Evolutionary conservation across 768 basidiomycete species (phyloP).

Genomic region (Termitomyces sp.): DNA sequence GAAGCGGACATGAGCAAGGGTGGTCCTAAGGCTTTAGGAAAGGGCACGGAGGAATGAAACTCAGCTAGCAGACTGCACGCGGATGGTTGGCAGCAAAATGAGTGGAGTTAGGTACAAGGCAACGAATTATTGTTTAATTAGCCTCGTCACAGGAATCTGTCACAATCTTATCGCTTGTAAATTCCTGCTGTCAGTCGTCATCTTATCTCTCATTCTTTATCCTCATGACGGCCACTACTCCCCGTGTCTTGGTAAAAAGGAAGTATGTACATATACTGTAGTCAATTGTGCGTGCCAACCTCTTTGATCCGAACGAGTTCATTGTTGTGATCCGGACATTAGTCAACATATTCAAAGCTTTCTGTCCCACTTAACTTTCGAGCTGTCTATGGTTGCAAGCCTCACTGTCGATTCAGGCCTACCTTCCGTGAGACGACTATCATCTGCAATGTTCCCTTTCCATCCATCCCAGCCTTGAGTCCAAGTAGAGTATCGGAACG

Average conservation of each 20-base stretch:
- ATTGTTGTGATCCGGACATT: not conserved
- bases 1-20: conserved; percentile 10
- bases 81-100: not conserved
- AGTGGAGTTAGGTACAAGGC: conserved; percentile 2
- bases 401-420: not conserved
- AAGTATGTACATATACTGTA: too few species aligned
- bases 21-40: conserved; percentile 1
- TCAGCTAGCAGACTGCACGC: not conserved
- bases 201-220: not conserved
- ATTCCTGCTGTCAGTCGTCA: not conserved
- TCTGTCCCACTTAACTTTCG: not conserved
- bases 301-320: not conserved
- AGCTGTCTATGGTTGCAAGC: not conserved
- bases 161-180: not conserved
- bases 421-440: not conserved
- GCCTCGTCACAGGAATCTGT: conserved; percentile 5
- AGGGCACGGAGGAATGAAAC: not conserved
- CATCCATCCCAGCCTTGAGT: not conserved
- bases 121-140: not conserved
- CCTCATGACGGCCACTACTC: not conserved
- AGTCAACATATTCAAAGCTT: not conserved
- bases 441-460: not conserved
- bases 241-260: not conserved
- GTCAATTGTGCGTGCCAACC: not conserved
- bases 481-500: not conserved